Conservation (phyloP, 495 filamentous ascomycete species). For the Mycothermus thermophilus region DNA sequence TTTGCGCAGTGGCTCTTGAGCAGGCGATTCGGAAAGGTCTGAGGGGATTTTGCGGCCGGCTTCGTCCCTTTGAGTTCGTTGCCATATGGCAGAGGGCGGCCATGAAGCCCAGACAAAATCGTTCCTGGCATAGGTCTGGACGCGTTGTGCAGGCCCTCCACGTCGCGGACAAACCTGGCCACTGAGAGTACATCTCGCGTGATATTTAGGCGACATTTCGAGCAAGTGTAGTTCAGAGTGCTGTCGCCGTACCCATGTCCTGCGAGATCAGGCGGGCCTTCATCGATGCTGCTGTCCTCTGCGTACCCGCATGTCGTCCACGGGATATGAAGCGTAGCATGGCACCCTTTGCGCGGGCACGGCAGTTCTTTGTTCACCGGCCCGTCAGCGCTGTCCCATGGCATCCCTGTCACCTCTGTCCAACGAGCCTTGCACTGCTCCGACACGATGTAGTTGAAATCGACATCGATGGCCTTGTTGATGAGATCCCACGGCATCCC, state of each 20-base stretch:
- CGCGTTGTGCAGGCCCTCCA: constrained; percentile 26
- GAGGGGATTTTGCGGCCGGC: too few relatives aligned
- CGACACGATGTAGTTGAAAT: constrained; percentile 47
- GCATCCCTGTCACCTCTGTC: constrained; percentile 32
- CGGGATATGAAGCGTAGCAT: constrained; percentile 26
- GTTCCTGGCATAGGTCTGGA: constrained; percentile 52
- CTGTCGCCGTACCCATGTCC: constrained; percentile 56
- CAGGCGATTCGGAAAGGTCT: constrained; percentile 49
- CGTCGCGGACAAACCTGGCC: constrained; percentile 44
- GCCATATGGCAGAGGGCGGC: too few relatives aligned
- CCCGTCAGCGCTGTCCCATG: constrained; percentile 48
- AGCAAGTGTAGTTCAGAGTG: constrained; percentile 32
- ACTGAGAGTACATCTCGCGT: constrained; percentile 41
- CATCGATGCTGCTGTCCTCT: constrained; percentile 12
- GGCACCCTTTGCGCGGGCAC: constrained; percentile 42
- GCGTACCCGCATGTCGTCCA: constrained; percentile 46
- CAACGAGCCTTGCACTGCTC: constrained; percentile 35
- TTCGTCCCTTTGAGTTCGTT: too few relatives aligned
- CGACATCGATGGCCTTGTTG: constrained; percentile 48
- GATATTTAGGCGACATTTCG: constrained; percentile 36
- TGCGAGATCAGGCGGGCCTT: constrained; percentile 8
- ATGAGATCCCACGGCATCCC: constrained; percentile 61
- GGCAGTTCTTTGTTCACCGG: constrained; percentile 30
- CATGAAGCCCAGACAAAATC: constrained; percentile 28
- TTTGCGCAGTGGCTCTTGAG: constrained; percentile 24